Base-by-base conservation (phyloP, 306 rosid genomes). In the Mucuna pruriens region DNA sequence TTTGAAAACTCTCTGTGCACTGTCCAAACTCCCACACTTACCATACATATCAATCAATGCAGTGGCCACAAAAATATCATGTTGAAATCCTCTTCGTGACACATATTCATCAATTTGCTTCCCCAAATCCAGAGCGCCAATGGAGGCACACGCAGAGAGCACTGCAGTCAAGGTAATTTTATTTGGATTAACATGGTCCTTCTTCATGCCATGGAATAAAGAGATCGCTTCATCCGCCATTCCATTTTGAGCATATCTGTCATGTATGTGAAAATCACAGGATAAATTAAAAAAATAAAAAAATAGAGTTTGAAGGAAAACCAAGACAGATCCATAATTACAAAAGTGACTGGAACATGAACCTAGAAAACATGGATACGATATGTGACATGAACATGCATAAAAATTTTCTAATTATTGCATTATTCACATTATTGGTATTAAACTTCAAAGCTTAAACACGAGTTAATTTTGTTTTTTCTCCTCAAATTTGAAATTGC, bases 41-140 rank as follows among this genome's bases (percentile, higher is more conserved):
- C 94, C 96, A 81, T 94, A 91, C 98, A 92, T 94, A 80, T 94
- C 98, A 64, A 92, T 57, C 52, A 94, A 81, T 55, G 98, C 96
- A 42, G 98, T 94, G 38, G 86, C 92, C 36, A 94, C 87, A 80
- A 80, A 94, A 29, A 92, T 76, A 44, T 94, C 90, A 57, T 87
- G 84, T 69, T 80, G 91, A 16, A 84, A 80, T 71, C 90, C 91
- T 82, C 90, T 84, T 80, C 92, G 86, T 12, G 89, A 79, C 38
- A 92, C 97, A 88, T 87, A 89, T 16, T 61, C 84, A 58, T 90
- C 88, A 9, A 88, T 82, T 84, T 88, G 76, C 85, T 83, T 92
- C 75, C 98, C 98, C 62, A 86, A 60, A 67, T 90, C 98, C 29
- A 94, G 88, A 73, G 97, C 91, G 72, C 97, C 97, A 25, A 90